phyloP scores from a whole-genome alignment of 306 rosid species.

The Elaeagnus macrophylla region DNA sequence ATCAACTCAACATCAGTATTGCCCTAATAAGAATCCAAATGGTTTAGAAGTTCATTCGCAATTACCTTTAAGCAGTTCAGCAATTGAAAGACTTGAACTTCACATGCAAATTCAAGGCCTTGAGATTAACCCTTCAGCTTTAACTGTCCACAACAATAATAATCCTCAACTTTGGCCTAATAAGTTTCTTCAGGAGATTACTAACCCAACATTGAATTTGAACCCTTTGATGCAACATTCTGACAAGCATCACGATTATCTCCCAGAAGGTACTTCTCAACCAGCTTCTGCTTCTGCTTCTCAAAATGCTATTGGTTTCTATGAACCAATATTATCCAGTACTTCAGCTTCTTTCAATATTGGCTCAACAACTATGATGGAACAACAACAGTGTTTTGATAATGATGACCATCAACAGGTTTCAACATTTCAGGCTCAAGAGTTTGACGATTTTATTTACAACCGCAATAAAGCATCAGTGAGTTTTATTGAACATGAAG shows the following conservation, averaged over 20 bases:
- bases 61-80: conserved; percentile 51
- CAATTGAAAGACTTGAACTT: conserved; percentile 88
- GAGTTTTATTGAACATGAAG: conserved; percentile 22
- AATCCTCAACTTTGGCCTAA: conserved; percentile 72
- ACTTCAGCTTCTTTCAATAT: too few relatives aligned
- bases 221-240: conserved; percentile 15
- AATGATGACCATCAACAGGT: conserved; percentile 22
- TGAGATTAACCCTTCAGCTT: conserved; percentile 59
- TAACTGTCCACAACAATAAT: conserved; percentile 23
- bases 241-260: too few relatives aligned
- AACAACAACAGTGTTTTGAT: too few relatives aligned
- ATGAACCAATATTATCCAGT: too few relatives aligned
- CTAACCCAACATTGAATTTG: conserved; percentile 29
- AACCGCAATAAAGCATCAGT: conserved; percentile 24
- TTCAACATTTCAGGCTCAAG: conserved; percentile 37
- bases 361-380: too few relatives aligned
- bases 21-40: conserved; percentile 25
- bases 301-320: too few relatives aligned
- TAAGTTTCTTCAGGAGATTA: conserved; percentile 29
- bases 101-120: conserved; percentile 88
- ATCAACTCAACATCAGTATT: conserved; percentile 9
- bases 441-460: conserved; percentile 44
- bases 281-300: too few relatives aligned
- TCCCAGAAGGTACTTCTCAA: too few relatives aligned
- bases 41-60: conserved; percentile 25